Evolutionary conservation across 2,329 filamentous ascomycete species (phyloP), one percentile per base, ranked within the genome.

Genomic region (Lasiodiplodia sp.): DNA sequence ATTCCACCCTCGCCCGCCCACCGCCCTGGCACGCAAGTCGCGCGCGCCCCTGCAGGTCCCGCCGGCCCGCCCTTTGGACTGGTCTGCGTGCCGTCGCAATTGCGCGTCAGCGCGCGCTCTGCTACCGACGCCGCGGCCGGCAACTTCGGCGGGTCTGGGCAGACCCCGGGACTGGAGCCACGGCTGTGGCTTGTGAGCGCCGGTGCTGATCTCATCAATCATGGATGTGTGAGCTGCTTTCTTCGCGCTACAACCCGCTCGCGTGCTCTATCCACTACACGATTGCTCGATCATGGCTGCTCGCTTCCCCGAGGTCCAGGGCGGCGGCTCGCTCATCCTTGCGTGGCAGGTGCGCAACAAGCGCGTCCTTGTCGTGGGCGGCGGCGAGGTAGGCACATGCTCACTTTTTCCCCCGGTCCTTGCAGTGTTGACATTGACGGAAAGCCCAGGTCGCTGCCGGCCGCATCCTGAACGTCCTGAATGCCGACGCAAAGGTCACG

Each of bases 341-440:
- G 96, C 96, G 77, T 99, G 95, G 94, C 96, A 98, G 83, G 90
- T 97, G 75, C 91, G 90, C 77, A 90, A 91, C 79, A 97, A 96
- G 81, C 89, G 90, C 72, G 91, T 98, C 18, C 83, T 99, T n/a
- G 92, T 99, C 4, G 89, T 99, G 8, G 96, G 96, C 72, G 96
- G 96, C 74, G 96, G 96, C 80, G 95, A 98, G 87, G 95, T 97
- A 83, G 73, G 87, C 79, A 18, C 7, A 40, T 49, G 37, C 66
- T 21, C 23, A 28, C 53, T 51, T 34, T 31, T 40, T 18, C 25
- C 55, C 34, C 47, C 31, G 68, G 58, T 66, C 47, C 25, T 38
- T 53, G 67, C 52, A 58, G 68, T 72, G 66, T 75, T 75, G 77
- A 77, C 75, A 56, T 79, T 80, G 75, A 80, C 77, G 52, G 65